Evolutionary conservation across 2,329 filamentous ascomycete species (phyloP).

Genomic region (Neocatenulostroma microsporum): DNA sequence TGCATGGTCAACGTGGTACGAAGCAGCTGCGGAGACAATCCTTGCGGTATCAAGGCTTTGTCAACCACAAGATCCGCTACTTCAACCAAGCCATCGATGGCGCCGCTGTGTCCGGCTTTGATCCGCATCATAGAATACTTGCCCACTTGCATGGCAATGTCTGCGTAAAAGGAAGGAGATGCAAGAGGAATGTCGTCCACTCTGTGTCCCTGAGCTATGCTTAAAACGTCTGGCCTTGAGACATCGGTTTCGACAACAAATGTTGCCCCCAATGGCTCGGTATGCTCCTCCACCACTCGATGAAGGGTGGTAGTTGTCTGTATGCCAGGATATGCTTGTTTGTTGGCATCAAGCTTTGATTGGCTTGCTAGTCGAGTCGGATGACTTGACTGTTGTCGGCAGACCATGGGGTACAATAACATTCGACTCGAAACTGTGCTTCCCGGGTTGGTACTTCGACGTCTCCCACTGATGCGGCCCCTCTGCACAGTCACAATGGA

Average conservation of each 20-base stretch:
- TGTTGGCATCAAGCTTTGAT: too few species aligned
- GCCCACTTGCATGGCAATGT: conserved; percentile 29
- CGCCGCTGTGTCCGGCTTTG: background rate
- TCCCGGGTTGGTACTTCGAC: conserved; percentile 14
- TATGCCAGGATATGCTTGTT: too few species aligned
- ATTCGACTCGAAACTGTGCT: too few species aligned
- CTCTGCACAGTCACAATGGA: conserved; percentile 2
- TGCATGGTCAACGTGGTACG: too few species aligned
- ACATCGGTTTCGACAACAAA: too few species aligned
- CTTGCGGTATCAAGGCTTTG: background rate
- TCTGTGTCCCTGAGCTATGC: conserved; percentile 41
- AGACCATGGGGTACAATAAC: too few species aligned
- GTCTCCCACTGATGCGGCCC: conserved; percentile 8
- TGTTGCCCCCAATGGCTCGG: too few species aligned
- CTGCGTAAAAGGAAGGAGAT: conserved; percentile 33
- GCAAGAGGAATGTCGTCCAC: conserved; percentile 32
- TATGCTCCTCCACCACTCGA: too few species aligned
- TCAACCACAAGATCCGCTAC: conserved; percentile 26
- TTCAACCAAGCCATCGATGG: conserved; percentile 7
- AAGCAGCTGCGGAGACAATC: too few species aligned
- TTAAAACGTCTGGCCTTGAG: too few species aligned
- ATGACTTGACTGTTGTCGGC: conserved; percentile 12
- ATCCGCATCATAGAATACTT: conserved; percentile 18
- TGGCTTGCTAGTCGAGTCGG: conserved; percentile 33
- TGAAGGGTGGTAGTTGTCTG: too few species aligned